Evolutionary conservation across 441 rosid genomes (phyloP).

Genomic region (Pelargonium myrrhifolium): DNA sequence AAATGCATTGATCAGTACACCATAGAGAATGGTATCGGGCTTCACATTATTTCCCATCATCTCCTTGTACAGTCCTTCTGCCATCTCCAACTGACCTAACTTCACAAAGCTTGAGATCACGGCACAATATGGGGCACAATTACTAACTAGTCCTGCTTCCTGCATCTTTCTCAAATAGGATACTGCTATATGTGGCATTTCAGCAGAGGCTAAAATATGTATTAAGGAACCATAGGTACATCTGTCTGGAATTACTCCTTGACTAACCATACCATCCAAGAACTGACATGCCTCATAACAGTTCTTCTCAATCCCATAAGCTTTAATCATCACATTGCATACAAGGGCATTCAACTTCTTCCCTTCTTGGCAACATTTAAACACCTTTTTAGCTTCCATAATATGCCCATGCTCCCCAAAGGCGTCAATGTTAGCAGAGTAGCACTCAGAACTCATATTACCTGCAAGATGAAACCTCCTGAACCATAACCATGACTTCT

Average conservation of each 20-base stretch:
- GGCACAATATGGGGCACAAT: slow-evolving; percentile 68
- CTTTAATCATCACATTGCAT: slow-evolving; percentile 82
- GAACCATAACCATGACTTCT: slow-evolving; percentile 84
- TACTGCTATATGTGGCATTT: slow-evolving; percentile 50
- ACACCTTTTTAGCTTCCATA: slow-evolving; percentile 54
- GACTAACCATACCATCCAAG: slow-evolving; percentile 59
- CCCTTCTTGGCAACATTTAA: slow-evolving; percentile 44
- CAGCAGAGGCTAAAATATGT: slow-evolving; percentile 58
- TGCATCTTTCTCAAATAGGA: slow-evolving; percentile 56
- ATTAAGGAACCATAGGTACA: slow-evolving; percentile 61
- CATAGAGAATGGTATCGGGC: slow-evolving; percentile 61
- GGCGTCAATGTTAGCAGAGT: slow-evolving; percentile 80
- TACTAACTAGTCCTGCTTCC: slow-evolving; percentile 52
- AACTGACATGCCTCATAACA: slow-evolving; percentile 55
- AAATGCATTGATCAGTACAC: slow-evolving; percentile 71
- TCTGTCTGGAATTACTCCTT: slow-evolving; percentile 54
- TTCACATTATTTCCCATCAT: slow-evolving; percentile 50
- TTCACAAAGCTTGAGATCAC: slow-evolving; percentile 72
- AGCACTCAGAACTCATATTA: slow-evolving; percentile 65
- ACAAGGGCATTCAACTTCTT: slow-evolving; percentile 49
- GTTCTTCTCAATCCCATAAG: slow-evolving; percentile 55
- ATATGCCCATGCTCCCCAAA: slow-evolving; percentile 65
- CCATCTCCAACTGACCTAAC: slow-evolving; percentile 51
- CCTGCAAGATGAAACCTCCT: slow-evolving; percentile 59
- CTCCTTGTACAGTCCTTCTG: slow-evolving; percentile 57